Evolutionary conservation across 2,329 filamentous ascomycete species (phyloP).

Genomic region (Aspergillus intermedius): DNA sequence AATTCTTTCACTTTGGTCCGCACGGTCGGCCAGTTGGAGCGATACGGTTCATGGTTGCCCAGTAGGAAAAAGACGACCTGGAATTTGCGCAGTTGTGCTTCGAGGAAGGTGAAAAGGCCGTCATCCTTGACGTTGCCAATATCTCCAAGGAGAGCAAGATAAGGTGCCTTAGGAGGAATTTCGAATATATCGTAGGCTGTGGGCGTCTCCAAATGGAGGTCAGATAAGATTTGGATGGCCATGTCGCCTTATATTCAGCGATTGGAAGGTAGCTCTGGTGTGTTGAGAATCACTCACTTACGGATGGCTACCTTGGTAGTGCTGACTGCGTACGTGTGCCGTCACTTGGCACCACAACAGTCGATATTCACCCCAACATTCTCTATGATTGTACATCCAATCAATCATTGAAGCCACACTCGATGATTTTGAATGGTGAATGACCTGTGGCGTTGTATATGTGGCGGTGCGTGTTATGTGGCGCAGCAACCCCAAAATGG

Average conservation of each 20-base stretch:
- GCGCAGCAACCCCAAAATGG: constrained; percentile 12
- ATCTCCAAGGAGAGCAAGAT: constrained; percentile 53
- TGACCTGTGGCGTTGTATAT: constrained; percentile 2
- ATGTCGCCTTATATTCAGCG: constrained; percentile 5
- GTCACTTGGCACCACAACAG: no score
- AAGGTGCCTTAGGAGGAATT: constrained; percentile 43
- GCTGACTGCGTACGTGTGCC: no score
- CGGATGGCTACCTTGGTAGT: no score
- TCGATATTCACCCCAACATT: no score
- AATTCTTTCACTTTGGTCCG: constrained; percentile 19
- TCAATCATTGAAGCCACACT: background rate
- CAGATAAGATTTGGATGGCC: constrained; percentile 47
- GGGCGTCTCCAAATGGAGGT: constrained; percentile 51
- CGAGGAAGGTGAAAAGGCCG: constrained; percentile 44
- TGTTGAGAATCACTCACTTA: background rate
- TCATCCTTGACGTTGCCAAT: constrained; percentile 45
- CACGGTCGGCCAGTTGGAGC: constrained; percentile 22
- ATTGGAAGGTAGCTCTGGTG: background rate
- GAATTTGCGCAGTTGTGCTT: constrained; percentile 44
- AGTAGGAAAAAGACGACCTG: constrained; percentile 46
- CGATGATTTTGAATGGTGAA: background rate
- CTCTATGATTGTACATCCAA: no score
- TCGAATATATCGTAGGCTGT: constrained; percentile 47
- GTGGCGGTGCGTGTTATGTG: constrained; percentile 21
- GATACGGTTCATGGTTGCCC: constrained; percentile 54